A percentile compares a stretch with the other conserved stretches of the same genome.
These are phyloP conservation scores for Marasmius oreades DNA, from an alignment of 1,284 basidiomycete species.

Conservation along the genomic window DNA sequence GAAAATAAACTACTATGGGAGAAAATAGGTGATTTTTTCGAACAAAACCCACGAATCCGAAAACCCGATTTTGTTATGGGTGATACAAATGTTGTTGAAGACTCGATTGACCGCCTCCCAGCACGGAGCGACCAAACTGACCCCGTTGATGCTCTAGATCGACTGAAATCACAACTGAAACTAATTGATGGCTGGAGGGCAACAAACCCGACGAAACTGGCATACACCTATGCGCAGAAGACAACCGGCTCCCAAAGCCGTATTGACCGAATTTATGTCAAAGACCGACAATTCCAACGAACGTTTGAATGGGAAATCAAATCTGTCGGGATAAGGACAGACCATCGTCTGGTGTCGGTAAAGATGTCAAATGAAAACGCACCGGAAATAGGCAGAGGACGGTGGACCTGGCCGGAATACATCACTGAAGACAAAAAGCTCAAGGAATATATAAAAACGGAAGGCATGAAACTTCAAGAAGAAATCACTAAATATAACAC, in stretches of 20 bases:
- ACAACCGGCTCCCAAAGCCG: slow-evolving; percentile 17
- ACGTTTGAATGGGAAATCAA: slow-evolving; percentile 17
- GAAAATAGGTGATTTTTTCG: slow-evolving; percentile 8
- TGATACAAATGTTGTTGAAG: slow-evolving; percentile 17
- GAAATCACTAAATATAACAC: not conserved
- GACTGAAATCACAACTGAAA: slow-evolving; percentile 13
- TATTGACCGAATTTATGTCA: slow-evolving; percentile 28
- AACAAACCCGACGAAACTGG: slow-evolving; percentile 18
- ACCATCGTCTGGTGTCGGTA: slow-evolving; percentile 21
- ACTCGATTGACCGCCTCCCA: slow-evolving; percentile 16
- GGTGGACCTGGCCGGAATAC: not conserved
- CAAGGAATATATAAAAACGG: not conserved
- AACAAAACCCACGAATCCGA: not conserved
- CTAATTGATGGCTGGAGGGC: slow-evolving; percentile 27
- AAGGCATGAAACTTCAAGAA: not conserved
- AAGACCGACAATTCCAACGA: not conserved
- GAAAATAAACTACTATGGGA: slow-evolving; percentile 21
- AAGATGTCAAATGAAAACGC: not conserved
- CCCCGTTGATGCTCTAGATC: slow-evolving; percentile 10
- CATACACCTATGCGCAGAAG: slow-evolving; percentile 21
- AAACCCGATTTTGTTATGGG: slow-evolving; percentile 12
- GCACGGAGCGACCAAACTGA: slow-evolving; percentile 10
- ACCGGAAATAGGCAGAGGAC: not conserved
- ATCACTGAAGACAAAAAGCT: not conserved
- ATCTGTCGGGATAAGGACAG: slow-evolving; percentile 8